phyloP scores from a whole-genome alignment of 495 filamentous ascomycete genomes.

The Aspergillus asperescens region DNA sequence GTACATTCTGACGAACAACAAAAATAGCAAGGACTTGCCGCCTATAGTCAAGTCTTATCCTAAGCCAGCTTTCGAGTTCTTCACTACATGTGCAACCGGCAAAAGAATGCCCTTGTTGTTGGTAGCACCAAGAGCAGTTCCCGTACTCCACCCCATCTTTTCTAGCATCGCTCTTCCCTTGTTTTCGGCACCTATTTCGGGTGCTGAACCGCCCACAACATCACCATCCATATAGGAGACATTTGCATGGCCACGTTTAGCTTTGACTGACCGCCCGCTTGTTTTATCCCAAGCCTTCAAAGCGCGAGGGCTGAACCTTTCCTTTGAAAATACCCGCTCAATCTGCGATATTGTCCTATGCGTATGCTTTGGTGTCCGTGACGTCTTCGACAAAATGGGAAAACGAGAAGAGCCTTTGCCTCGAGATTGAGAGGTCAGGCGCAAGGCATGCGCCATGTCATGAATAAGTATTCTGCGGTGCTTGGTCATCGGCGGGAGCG shows the following conservation, averaged over 20 bases:
- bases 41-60: too few species aligned
- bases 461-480: slow-evolving; percentile 70
- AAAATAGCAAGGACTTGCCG: too few species aligned
- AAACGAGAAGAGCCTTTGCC: slow-evolving; percentile 71
- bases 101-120: slow-evolving; percentile 85
- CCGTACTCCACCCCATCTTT: slow-evolving; percentile 94
- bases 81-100: slow-evolving; percentile 83
- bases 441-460: slow-evolving; percentile 61
- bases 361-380: slow-evolving; percentile 50
- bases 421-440: slow-evolving; percentile 75
- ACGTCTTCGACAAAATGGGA: slow-evolving; percentile 71
- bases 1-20: too few species aligned
- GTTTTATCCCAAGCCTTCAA: slow-evolving; percentile 27
- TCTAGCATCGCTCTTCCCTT: slow-evolving; percentile 84
- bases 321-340: slow-evolving; percentile 31
- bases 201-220: slow-evolving; percentile 75
- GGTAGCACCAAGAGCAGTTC: slow-evolving; percentile 74
- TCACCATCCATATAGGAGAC: slow-evolving; percentile 78
- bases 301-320: slow-evolving; percentile 32
- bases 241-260: slow-evolving; percentile 40
- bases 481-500: slow-evolving; percentile 81
- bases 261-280: slow-evolving; percentile 19
- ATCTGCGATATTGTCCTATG: slow-evolving; percentile 38
- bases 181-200: slow-evolving; percentile 79
- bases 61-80: slow-evolving; percentile 77